Base-by-base conservation (phyloP, 345 rosid species). In the Adansonia digitata region DNA sequence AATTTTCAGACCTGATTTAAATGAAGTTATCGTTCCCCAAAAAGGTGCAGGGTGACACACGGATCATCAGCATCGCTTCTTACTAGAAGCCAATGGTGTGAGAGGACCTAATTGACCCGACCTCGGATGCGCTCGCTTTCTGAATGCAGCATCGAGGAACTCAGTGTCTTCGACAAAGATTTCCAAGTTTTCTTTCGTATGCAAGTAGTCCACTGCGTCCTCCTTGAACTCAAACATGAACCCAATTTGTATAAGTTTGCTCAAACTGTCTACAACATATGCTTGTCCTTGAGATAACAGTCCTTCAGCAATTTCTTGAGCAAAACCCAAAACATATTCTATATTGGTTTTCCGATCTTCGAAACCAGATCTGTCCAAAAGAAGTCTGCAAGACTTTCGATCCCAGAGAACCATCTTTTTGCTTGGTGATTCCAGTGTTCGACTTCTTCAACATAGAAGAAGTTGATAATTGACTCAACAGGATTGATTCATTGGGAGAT, bases 221-320 rank as follows among this genome's bases (percentile, higher is more conserved):
- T 77, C 75, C 53, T 55, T 72, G 15, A n/a, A 77, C 5, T 77
- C 77, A 35, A 53, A 72, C 73, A 55, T 20, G 11, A 72, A 10
- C 7, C 57, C 73, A 45, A 77, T 55, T 34, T 52, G 71, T 2
- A 72, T 39, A n/a, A 72, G 22, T 34, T 72, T 35, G 24, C 46
- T 39, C 37, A 63, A 63, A n/a, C 34, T 34, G 64, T 42, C 10
- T 0, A 49, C 55, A 1, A 55, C 34, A 5, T 72, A 42, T 7
- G 37, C 46, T 52, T 42, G 57, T n/a, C 74, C 67, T 43, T 20
- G 12, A 17, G 61, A 17, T n/a, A 63, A 29, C 56, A 77, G 11
- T n/a, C 65, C 46, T 20, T 64, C 31, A 0, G 69, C 3, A 20
- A 64, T 37, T 64, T 72, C 80, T 20, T 43, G 49, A 53, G 67